Percentiles rank a stretch among this genome's conserved stretches.
Conservation (phyloP, 192 early-diverging fungal genomes). For the Coemansia sp. region DNA sequence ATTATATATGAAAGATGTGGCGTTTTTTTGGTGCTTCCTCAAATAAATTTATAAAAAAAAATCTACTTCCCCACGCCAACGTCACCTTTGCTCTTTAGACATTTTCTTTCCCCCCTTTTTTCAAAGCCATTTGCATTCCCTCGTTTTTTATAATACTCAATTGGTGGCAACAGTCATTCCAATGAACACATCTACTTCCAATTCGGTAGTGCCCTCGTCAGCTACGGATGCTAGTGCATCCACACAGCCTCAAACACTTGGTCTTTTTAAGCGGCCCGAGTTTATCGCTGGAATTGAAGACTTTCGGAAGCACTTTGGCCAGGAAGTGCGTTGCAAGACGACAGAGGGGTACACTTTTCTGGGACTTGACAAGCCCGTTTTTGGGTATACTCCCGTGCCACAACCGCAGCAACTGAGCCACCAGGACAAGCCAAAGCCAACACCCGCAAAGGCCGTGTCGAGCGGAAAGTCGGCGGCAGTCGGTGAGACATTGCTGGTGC, state of each 20-base stretch:
- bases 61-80: too few species aligned
- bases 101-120: background rate
- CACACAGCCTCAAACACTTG: constrained; percentile 9
- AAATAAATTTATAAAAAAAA: background rate
- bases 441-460: background rate
- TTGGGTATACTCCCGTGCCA: background rate
- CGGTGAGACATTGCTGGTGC: background rate
- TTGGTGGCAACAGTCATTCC: background rate
- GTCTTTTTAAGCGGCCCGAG: constrained; percentile 27
- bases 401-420: constrained; percentile 5
- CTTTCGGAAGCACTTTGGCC: constrained; percentile 51
- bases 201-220: constrained; percentile 6
- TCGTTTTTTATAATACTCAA: background rate
- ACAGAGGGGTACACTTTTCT: constrained; percentile 51
- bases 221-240: constrained; percentile 8
- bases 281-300: constrained; percentile 32
- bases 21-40: background rate
- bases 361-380: constrained; percentile 21
- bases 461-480: background rate
- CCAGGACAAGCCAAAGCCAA: background rate
- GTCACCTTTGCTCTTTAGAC: background rate
- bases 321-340: constrained; percentile 20
- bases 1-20: background rate
- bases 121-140: background rate
- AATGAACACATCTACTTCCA: constrained; percentile 15